Evolutionary conservation across 164 flowering plant genomes (phyloP).

Genomic region (Litsea cubeba): DNA sequence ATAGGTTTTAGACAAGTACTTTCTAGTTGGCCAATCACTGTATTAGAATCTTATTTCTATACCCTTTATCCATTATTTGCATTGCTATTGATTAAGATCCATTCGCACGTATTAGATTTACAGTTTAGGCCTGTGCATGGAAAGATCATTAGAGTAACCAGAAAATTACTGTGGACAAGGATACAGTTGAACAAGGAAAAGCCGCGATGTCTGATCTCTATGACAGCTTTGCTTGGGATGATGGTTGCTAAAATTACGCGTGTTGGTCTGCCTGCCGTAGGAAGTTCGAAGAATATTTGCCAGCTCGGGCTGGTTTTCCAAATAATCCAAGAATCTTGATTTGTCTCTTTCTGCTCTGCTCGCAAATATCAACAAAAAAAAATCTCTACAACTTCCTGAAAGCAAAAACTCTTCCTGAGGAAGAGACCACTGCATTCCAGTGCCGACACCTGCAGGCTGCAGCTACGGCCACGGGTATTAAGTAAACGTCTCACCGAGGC

Average conservation of each 20-base stretch:
- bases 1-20: no score
- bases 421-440: not conserved
- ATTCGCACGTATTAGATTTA: no score
- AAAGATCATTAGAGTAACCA: no score
- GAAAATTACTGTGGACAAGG: not conserved
- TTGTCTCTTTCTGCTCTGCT: conserved; percentile 51
- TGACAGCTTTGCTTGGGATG: not conserved
- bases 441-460: not conserved
- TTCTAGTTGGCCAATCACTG: no score
- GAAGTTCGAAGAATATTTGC: not conserved
- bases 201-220: not conserved
- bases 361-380: conserved; percentile 85
- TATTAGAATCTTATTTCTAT: no score
- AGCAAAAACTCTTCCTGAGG: not conserved
- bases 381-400: conserved; percentile 63
- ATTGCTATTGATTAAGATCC: no score
- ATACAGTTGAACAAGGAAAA: no score
- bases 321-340: conserved; percentile 45
- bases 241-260: not conserved
- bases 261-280: not conserved
- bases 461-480: not conserved
- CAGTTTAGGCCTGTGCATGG: no score
- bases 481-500: conserved; percentile 40
- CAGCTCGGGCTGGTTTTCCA: conserved; percentile 4
- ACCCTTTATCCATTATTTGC: no score